Conservation (phyloP, 2,329 filamentous ascomycete species). For the Epichloe glyceriae region DNA sequence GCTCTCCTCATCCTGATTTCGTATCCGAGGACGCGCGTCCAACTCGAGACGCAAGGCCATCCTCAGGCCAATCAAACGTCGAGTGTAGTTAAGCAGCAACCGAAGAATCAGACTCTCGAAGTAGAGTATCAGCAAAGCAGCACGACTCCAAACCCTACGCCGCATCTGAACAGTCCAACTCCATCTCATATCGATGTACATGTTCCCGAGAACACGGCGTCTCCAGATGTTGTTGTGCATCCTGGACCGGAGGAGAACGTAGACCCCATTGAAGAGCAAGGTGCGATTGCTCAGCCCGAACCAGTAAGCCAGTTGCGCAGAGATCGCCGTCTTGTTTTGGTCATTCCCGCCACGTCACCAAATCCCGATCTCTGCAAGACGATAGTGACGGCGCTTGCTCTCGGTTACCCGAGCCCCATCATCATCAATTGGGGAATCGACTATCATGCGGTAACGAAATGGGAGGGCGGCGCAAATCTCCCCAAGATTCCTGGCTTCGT, state of each 20-base stretch:
- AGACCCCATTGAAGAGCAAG: not conserved
- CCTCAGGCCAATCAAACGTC: not conserved
- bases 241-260: not conserved
- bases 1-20: not conserved
- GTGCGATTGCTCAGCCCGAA: not conserved
- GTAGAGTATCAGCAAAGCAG: not conserved
- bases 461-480: slow-evolving; percentile 9
- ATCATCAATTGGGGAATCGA: slow-evolving; percentile 13
- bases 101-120: not conserved
- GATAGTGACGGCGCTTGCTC: slow-evolving; percentile 9
- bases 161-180: not conserved
- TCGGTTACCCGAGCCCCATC: slow-evolving; percentile 12
- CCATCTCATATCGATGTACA: not conserved
- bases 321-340: slow-evolving; percentile 10
- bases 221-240: not conserved
- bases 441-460: slow-evolving; percentile 5
- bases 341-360: slow-evolving; percentile 7
- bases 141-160: not conserved
- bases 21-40: not conserved
- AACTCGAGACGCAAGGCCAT: not conserved
- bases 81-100: not conserved
- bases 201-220: not conserved
- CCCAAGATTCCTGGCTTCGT: slow-evolving; percentile 13
- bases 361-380: slow-evolving; percentile 13
- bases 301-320: not conserved